Conservation (phyloP, 352 stramenopile genomes). For the Pythium insidiosum region DNA sequence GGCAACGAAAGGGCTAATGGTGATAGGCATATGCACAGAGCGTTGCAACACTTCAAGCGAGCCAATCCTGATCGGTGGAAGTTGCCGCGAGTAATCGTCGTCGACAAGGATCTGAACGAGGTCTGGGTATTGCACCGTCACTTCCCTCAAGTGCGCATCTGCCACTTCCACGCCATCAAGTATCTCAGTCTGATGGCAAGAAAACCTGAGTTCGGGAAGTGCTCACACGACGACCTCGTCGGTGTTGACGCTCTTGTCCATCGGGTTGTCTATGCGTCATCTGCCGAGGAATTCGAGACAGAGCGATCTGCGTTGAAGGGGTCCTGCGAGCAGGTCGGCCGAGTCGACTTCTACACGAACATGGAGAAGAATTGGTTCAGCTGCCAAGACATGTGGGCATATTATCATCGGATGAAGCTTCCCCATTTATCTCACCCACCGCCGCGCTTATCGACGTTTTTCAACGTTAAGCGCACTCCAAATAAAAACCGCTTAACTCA, state of each 20-base stretch:
- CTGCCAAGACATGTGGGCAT: slow-evolving; percentile 15
- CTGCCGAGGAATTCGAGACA: not conserved
- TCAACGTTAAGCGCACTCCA: too few species aligned
- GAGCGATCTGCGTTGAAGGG: not conserved
- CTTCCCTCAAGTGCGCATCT: slow-evolving; percentile 1
- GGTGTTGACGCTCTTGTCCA: slow-evolving; percentile 5
- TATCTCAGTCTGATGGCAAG: not conserved
- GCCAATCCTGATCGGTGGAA: slow-evolving; percentile 1
- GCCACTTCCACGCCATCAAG: not conserved
- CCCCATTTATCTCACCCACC: too few species aligned
- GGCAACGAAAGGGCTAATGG: too few species aligned
- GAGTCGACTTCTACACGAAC: slow-evolving; percentile 17
- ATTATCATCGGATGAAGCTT: slow-evolving; percentile 5
- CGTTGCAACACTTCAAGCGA: not conserved
- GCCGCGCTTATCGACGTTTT: too few species aligned
- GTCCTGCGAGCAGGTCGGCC: not conserved
- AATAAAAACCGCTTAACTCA: too few species aligned
- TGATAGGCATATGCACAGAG: slow-evolving; percentile 6
- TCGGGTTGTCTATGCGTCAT: slow-evolving; percentile 11
- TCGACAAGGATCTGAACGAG: too few species aligned
- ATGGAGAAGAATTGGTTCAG: slow-evolving; percentile 16
- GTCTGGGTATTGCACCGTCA: too few species aligned
- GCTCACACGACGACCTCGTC: slow-evolving; percentile 4
- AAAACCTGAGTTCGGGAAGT: too few species aligned
- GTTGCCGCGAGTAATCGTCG: slow-evolving; percentile 1